These are phyloP conservation scores for Calonectria multiphialidica DNA, from an alignment of 2,329 filamentous ascomycete genomes.

Conservation along the genomic window DNA sequence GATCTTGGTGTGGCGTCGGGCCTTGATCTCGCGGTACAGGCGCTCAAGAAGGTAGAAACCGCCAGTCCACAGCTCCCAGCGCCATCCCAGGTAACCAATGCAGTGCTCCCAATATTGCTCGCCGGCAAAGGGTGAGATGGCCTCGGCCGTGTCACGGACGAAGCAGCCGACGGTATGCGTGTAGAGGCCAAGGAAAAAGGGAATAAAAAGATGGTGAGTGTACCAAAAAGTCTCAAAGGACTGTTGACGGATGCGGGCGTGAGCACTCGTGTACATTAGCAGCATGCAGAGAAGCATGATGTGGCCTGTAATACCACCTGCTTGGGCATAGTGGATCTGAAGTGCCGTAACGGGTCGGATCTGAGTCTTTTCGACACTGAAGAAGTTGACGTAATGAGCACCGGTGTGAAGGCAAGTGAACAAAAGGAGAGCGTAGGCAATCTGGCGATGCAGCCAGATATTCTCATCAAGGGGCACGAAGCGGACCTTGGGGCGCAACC, in stretches of 20 bases:
- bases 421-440: conserved; percentile 88
- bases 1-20: conserved; percentile 87
- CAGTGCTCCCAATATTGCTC: conserved; percentile 90
- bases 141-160: conserved; percentile 81
- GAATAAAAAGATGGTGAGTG: conserved; percentile 97
- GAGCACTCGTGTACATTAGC: conserved; percentile 96
- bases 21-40: conserved; percentile 90
- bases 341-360: conserved; percentile 84
- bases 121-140: conserved; percentile 87
- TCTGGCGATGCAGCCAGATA: conserved; percentile 95
- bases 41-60: conserved; percentile 89
- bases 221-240: conserved; percentile 99
- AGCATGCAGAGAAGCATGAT: conserved; percentile 99
- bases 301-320: conserved; percentile 94
- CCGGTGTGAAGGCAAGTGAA: conserved; percentile 83
- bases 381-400: conserved; percentile 98
- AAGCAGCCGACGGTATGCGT: conserved; percentile 97
- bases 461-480: conserved; percentile 97
- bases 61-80: conserved; percentile 93
- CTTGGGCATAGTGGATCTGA: conserved; percentile 90
- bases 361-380: conserved; percentile 89
- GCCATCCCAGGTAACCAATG: conserved; percentile 95
- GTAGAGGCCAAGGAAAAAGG: conserved; percentile 93
- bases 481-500: conserved; percentile 85
- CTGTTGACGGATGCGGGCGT: conserved; percentile 93